phyloP scores from a whole-genome alignment of 2,329 filamentous ascomycete genomes.

The Alternaria rosae region DNA sequence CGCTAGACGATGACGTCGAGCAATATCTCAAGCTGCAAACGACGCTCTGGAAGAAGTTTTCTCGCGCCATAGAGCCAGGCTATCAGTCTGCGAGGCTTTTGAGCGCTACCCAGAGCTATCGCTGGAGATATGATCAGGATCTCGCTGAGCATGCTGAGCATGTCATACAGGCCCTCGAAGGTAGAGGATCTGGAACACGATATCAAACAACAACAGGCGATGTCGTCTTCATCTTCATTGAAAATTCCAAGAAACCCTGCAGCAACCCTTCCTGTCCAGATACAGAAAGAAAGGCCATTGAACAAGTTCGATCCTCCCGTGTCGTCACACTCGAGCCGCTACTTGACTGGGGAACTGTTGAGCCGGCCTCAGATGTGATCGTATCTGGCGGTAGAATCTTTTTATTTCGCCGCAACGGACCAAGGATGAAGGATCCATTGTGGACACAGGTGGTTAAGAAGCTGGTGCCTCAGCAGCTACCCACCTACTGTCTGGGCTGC shows the following conservation, averaged over 20 bases:
- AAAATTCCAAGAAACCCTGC: neutral
- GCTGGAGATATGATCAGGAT: neutral
- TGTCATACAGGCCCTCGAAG: slow-evolving; percentile 1
- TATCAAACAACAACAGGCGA: neutral
- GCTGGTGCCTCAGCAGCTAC: neutral
- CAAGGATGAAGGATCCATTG: slow-evolving; percentile 13
- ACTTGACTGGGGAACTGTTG: slow-evolving; percentile 18
- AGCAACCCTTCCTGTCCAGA: slow-evolving; percentile 1
- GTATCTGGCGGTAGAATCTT: slow-evolving; percentile 7
- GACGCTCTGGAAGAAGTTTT: slow-evolving; percentile 13
- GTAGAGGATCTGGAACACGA: neutral
- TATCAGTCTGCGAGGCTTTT: neutral
- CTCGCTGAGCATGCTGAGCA: slow-evolving; percentile 4
- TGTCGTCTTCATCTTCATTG: slow-evolving; percentile 8
- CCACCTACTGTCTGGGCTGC: slow-evolving; percentile 20
- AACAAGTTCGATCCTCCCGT: neutral
- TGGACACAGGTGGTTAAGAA: slow-evolving; percentile 12
- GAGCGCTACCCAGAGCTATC: neutral
- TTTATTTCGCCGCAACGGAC: slow-evolving; percentile 16
- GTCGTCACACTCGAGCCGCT: slow-evolving; percentile 18
- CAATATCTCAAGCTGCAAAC: slow-evolving; percentile 15
- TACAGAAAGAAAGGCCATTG: neutral
- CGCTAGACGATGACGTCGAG: neutral
- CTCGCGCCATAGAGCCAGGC: neutral
- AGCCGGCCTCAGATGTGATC: neutral